Percentiles rank a stretch among this genome's conserved stretches.
These are phyloP conservation scores for Ogataea hybrid DNA, from an alignment of 1,139 yeast genomes.

Conservation along the genomic window DNA sequence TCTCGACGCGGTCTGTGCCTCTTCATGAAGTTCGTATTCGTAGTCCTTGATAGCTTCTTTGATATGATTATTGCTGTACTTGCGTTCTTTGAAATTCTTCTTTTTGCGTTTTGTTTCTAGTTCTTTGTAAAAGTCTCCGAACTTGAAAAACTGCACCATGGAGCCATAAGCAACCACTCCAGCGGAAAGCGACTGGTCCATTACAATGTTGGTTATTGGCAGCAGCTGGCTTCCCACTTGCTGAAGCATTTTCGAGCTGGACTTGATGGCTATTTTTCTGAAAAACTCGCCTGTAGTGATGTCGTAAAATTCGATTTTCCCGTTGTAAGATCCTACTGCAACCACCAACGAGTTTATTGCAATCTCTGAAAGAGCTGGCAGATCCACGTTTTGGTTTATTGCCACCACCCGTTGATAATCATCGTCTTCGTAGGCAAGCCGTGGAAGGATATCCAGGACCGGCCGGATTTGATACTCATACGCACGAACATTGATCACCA, in stretches of 20 bases:
- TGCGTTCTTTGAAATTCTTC: constrained; percentile 23
- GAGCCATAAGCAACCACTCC: constrained; percentile 59
- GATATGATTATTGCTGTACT: constrained; percentile 16
- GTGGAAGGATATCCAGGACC: constrained; percentile 20
- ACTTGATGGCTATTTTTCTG: constrained; percentile 37
- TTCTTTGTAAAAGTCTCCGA: constrained; percentile 43
- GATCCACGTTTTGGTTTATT: constrained; percentile 16
- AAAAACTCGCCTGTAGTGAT: constrained; percentile 56
- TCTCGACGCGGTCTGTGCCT: constrained; percentile 32
- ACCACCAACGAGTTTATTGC: constrained; percentile 27
- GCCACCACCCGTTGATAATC: constrained; percentile 16
- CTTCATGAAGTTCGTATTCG: constrained; percentile 39
- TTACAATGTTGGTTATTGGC: constrained; percentile 43
- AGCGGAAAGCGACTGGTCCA: constrained; percentile 41
- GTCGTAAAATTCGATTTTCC: constrained; percentile 61
- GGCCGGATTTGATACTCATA: constrained; percentile 22
- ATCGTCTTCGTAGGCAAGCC: constrained; percentile 21
- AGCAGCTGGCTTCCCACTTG: constrained; percentile 18
- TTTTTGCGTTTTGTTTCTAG: constrained; percentile 31
- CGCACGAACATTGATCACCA: constrained; percentile 40
- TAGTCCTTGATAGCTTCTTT: constrained; percentile 36
- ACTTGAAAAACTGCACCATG: constrained; percentile 59
- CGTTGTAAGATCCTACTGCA: constrained; percentile 55
- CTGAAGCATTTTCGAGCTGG: constrained; percentile 16
- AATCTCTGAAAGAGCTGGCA: constrained; percentile 24